Conservation (phyloP, 1,284 basidiomycete species). For the Sporisorium graminicola region DNA sequence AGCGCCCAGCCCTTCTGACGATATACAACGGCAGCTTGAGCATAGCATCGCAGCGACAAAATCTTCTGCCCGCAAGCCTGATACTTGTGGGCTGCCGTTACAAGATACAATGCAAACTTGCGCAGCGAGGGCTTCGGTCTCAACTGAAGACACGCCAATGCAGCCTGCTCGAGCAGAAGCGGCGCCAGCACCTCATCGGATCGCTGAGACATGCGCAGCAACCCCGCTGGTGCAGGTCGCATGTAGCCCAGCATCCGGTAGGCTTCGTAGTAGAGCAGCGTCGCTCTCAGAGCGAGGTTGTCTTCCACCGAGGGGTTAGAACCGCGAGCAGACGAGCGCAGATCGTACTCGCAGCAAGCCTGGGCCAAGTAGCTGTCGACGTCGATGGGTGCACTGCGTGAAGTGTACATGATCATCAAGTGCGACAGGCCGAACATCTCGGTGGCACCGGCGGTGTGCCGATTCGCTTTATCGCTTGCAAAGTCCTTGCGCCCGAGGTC, state of each 20-base stretch:
- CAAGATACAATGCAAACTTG: constrained; percentile 72
- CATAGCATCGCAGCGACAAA: constrained; percentile 52
- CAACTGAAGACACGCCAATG: constrained; percentile 70
- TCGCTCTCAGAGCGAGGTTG: constrained; percentile 52
- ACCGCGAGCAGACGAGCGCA: constrained; percentile 19
- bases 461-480: constrained; percentile 59
- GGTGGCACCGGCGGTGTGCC: constrained; percentile 61
- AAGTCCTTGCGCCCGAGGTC: constrained; percentile 77
- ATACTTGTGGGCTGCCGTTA: constrained; percentile 73
- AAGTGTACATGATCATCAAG: constrained; percentile 53
- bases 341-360: constrained; percentile 41
- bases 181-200: constrained; percentile 73
- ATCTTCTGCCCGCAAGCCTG: constrained; percentile 73
- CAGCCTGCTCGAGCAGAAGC: constrained; percentile 74
- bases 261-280: constrained; percentile 62
- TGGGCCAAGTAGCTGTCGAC: constrained; percentile 56
- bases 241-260: constrained; percentile 50
- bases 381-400: constrained; percentile 46
- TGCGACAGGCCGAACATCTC: constrained; percentile 66
- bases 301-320: constrained; percentile 19
- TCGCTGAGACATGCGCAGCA: constrained; percentile 51
- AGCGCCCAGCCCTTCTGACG: constrained; percentile 70
- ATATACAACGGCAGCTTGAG: constrained; percentile 48
- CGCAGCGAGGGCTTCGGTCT: constrained; percentile 67
- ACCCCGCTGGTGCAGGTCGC: constrained; percentile 46